These are phyloP conservation scores for Chloris gayana DNA, from an alignment of 176 grass and related monocot species.

Conservation along the genomic window DNA sequence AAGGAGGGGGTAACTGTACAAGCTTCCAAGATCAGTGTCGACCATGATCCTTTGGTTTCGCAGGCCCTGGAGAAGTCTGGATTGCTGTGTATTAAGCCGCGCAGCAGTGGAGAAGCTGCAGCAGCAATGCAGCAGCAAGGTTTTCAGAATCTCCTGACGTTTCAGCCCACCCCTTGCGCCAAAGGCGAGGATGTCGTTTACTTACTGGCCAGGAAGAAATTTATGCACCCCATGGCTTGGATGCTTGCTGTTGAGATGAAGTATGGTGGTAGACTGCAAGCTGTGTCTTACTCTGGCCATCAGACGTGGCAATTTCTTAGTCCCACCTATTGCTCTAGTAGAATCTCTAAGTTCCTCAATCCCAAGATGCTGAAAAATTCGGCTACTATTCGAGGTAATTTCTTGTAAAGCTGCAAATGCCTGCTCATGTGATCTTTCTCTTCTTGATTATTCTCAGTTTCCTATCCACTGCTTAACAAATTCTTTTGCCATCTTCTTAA, in stretches of 20 bases:
- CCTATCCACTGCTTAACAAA: not conserved
- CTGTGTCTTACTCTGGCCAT: not conserved
- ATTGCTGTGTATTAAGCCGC: not conserved
- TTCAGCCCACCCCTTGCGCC: not conserved
- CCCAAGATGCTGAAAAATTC: not conserved
- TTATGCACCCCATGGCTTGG: not conserved
- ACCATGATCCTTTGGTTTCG: not conserved
- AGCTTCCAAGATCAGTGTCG: not conserved
- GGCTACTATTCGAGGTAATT: not conserved
- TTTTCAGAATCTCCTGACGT: not conserved
- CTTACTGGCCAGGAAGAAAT: slow-evolving; percentile 2
- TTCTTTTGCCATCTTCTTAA: too few species aligned
- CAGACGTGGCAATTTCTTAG: too few species aligned
- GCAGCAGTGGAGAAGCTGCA: too few species aligned
- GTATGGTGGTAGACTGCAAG: not conserved
- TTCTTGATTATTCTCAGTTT: not conserved
- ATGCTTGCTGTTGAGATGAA: slow-evolving; percentile 3
- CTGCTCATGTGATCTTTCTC: not conserved
- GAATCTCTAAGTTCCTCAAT: too few species aligned
- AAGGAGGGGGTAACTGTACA: not conserved
- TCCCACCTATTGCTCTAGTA: too few species aligned
- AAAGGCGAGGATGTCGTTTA: slow-evolving; percentile 1
- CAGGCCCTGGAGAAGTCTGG: not conserved
- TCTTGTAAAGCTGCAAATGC: not conserved
- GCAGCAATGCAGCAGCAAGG: too few species aligned